Evolutionary conservation across 108 stramenopile genomes (phyloP).

Genomic region (Nitzschia sp.): DNA sequence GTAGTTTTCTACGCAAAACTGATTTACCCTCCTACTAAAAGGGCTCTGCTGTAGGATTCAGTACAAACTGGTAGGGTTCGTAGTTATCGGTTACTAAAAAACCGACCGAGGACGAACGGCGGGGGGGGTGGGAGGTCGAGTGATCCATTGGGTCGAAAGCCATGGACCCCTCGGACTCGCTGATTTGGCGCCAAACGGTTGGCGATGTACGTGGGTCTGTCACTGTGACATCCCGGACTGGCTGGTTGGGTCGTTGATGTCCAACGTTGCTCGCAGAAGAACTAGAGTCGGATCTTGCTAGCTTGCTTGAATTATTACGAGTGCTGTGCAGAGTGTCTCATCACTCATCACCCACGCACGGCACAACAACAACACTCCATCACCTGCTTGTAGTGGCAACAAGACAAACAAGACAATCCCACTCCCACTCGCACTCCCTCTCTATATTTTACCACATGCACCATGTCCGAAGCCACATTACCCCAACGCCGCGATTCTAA

Average conservation of each 20-base stretch:
- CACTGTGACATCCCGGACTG: no score
- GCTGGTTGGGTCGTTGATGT: not conserved
- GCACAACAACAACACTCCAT: not conserved
- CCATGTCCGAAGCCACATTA: not conserved
- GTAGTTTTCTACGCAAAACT: conserved; percentile 10
- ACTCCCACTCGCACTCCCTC: not conserved
- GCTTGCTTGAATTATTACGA: no score
- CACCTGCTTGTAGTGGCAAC: no score
- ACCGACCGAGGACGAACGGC: no score
- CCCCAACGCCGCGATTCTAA: not conserved
- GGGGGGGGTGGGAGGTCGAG: no score
- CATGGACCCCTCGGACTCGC: no score
- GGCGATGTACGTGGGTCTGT: no score
- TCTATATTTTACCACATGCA: no score
- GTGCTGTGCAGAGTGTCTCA: no score
- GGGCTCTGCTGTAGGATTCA: not conserved
- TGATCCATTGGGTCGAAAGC: no score
- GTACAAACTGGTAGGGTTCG: not conserved
- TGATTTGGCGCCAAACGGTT: no score
- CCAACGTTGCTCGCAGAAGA: not conserved
- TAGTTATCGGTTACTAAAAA: conserved; percentile 27
- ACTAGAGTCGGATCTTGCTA: not conserved
- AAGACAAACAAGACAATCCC: not conserved
- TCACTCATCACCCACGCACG: no score
- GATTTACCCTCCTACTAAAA: conserved; percentile 6